These are phyloP conservation scores for Suillus bovinus DNA, from an alignment of 768 basidiomycete species.

Conservation along the genomic window DNA sequence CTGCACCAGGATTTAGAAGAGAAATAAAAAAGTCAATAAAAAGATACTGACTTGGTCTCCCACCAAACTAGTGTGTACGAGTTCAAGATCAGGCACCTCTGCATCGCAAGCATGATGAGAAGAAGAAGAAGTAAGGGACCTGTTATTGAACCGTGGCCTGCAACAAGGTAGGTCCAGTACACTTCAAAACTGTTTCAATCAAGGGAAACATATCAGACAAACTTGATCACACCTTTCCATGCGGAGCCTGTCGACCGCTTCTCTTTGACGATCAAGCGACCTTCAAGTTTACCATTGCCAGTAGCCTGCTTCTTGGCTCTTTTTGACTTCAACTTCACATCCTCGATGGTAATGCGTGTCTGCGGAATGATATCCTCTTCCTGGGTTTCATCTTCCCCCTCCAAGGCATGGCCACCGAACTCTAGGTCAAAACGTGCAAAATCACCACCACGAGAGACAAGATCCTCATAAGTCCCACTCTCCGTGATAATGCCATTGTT, in stretches of 20 bases:
- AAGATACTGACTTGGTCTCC: slow-evolving; percentile 53
- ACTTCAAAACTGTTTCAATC: slow-evolving; percentile 36
- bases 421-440: slow-evolving; percentile 60
- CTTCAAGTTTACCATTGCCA: slow-evolving; percentile 65
- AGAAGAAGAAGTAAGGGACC: slow-evolving; percentile 53
- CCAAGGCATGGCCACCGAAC: slow-evolving; percentile 53
- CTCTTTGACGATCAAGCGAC: slow-evolving; percentile 69
- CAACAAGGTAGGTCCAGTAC: slow-evolving; percentile 57
- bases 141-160: slow-evolving; percentile 52
- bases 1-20: slow-evolving; percentile 25
- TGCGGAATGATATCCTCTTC: slow-evolving; percentile 17
- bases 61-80: slow-evolving; percentile 74
- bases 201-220: neutral
- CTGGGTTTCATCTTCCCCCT: slow-evolving; percentile 33
- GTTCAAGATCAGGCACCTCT: slow-evolving; percentile 59
- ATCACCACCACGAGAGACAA: slow-evolving; percentile 49
- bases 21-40: neutral
- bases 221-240: slow-evolving; percentile 39
- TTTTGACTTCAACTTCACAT: slow-evolving; percentile 40
- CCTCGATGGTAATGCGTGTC: slow-evolving; percentile 28
- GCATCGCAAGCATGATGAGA: slow-evolving; percentile 55
- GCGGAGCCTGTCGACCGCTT: slow-evolving; percentile 70
- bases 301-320: slow-evolving; percentile 36
- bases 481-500: slow-evolving; percentile 49
- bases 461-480: slow-evolving; percentile 53